Conservation (phyloP, 2,329 filamentous ascomycete species). For the Botrytis squamosa region DNA sequence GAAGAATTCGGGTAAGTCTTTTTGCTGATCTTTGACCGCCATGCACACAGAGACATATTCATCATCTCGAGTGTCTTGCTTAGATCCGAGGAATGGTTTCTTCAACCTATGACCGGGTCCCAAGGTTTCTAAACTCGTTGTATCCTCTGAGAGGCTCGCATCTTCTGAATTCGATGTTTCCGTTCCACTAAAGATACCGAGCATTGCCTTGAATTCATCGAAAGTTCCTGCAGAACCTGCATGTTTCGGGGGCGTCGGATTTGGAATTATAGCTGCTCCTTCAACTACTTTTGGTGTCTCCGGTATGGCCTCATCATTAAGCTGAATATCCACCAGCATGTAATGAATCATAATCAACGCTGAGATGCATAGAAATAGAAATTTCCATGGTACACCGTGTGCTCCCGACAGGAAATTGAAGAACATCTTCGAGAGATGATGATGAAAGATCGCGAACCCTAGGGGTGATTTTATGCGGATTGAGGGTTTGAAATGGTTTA, state of each 20-base stretch:
- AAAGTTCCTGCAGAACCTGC: conserved; percentile 17
- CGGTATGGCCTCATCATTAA: background rate
- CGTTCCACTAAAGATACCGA: conserved; percentile 1
- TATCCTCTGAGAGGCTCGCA: background rate
- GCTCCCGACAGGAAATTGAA: conserved; percentile 6
- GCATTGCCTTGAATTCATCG: conserved; percentile 21
- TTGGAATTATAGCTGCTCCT: background rate
- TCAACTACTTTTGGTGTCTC: background rate
- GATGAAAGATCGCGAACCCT: background rate
- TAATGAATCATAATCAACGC: conserved; percentile 16
- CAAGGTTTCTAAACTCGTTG: background rate
- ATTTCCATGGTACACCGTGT: conserved; percentile 19
- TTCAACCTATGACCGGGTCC: background rate
- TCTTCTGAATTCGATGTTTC: background rate
- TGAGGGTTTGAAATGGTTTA: background rate
- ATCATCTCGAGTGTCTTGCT: conserved; percentile 20
- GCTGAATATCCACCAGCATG: conserved; percentile 13
- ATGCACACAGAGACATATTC: conserved; percentile 35
- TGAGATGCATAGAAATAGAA: conserved; percentile 12
- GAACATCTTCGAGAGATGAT: conserved; percentile 10
- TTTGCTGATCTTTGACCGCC: conserved; percentile 31
- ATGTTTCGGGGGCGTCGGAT: background rate
- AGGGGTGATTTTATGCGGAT: background rate
- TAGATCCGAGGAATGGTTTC: conserved; percentile 15
- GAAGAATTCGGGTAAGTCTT: conserved; percentile 35